Percentiles rank a stretch among this genome's conserved stretches.
phyloP scores from a whole-genome alignment of 2,329 filamentous ascomycete genomes.

The Tolypocladium sp. region DNA sequence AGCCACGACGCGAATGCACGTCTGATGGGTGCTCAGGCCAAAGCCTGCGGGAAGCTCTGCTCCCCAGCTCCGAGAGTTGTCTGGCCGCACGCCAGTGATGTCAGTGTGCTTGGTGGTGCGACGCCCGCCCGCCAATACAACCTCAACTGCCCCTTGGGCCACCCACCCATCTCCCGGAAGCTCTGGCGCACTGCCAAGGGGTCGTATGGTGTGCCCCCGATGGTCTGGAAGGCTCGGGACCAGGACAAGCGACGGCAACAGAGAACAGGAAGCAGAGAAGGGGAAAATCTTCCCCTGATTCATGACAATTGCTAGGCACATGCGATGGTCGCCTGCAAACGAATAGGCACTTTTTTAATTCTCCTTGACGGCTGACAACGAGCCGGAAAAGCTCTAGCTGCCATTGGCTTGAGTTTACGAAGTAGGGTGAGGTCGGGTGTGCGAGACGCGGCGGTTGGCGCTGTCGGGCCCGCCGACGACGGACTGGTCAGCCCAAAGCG shows the following conservation, averaged over 20 bases:
- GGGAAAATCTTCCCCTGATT: neutral
- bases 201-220: neutral
- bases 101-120: constrained; percentile 6
- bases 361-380: neutral
- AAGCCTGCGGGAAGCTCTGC: neutral
- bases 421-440: neutral
- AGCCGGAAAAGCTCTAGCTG: constrained; percentile 4
- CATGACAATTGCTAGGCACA: neutral
- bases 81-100: constrained; percentile 3
- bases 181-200: neutral
- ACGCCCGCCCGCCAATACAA: constrained; percentile 2
- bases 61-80: neutral
- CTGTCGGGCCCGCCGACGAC: constrained; percentile 5
- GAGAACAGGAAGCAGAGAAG: neutral
- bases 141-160: neutral
- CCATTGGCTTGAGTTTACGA: neutral
- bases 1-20: neutral
- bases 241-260: neutral
- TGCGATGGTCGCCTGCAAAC: neutral
- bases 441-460: constrained; percentile 1
- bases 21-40: neutral
- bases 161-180: neutral
- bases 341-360: neutral
- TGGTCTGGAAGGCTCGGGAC: neutral
- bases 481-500: constrained; percentile 1